Conservation (phyloP, 306 rosid genomes). For the Dalbergia cochinchinensis region DNA sequence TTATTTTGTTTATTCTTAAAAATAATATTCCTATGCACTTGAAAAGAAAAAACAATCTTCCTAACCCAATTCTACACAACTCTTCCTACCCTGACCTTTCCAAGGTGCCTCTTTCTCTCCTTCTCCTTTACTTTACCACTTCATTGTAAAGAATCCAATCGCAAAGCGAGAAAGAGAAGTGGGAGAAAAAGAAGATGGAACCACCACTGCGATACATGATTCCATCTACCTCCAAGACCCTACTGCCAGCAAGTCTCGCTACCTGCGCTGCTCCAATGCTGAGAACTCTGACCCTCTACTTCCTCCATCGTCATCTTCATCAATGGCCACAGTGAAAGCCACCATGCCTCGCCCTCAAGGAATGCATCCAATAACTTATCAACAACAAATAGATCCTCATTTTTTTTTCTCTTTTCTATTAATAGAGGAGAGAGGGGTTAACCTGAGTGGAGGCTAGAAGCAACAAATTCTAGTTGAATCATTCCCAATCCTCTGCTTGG, state of each 20-base stretch:
- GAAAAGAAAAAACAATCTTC: too few relatives aligned
- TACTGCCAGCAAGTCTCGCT: conserved; percentile 67
- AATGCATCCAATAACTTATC: conserved; percentile 75
- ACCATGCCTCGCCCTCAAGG: conserved; percentile 83
- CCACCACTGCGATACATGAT: conserved; percentile 85
- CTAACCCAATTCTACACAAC: too few relatives aligned
- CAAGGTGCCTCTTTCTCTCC: too few relatives aligned
- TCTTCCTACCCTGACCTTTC: too few relatives aligned
- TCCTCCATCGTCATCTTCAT: conserved; percentile 86
- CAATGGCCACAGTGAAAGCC: conserved; percentile 82
- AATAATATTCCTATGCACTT: too few relatives aligned
- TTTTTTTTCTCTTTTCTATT: neutral
- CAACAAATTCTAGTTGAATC: too few relatives aligned
- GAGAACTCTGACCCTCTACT: conserved; percentile 51
- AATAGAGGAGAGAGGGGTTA: too few relatives aligned
- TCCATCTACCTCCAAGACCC: conserved; percentile 72
- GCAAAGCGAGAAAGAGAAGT: neutral
- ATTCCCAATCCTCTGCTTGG: too few relatives aligned
- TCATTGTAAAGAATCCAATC: conserved; percentile 29
- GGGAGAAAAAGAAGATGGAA: conserved; percentile 42
- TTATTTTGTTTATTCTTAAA: too few relatives aligned
- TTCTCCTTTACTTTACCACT: too few relatives aligned
- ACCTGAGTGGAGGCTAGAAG: too few relatives aligned
- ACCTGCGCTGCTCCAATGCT: conserved; percentile 30
- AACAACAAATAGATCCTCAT: conserved; percentile 83